Base-by-base conservation (phyloP, 2,329 filamentous ascomycete genomes). In the Rosellinia necatrix region DNA sequence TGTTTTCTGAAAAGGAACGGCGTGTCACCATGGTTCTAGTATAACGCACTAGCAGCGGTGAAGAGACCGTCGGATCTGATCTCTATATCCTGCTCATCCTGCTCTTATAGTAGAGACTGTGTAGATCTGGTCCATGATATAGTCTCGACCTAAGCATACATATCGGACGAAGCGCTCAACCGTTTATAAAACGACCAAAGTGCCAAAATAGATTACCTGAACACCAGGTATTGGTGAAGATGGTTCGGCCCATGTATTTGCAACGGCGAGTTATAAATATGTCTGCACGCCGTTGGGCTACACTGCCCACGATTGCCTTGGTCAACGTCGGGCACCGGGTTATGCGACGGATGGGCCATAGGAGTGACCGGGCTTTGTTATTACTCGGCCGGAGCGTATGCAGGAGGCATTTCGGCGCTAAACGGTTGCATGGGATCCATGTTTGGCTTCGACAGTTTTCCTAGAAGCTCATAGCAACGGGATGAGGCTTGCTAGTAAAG, bases 41-140 rank as follows among this genome's bases (percentile, higher is more conserved):
- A n/a, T n/a, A n/a, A n/a, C 6, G 29, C 25, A 32, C 15, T 29
- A 9, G 32, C 8, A 41, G 15, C 22, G n/a, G 12, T n/a, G 15
- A 13, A 13, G n/a, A 35, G 5, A 12, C 9, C 34, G 13, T 10
- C 17, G 8, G 24, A 48, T 56, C 29, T 9, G 42, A 40, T 21
- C 12, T 53, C 43, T 17, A 22, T 17, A 44, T 21, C 15, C 10
- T 15, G 5, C 24, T 43, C n/a, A n/a, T 3, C 22, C 4, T 13
- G 13, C 13, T 15, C 34, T 3, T 29, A 19, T 10, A 9, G 15
- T n/a, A 27, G 17, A 25, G 35, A 15, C 25, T 12, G 19, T 29
- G 37, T 15, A 29, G 40, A 54, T 50, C 55, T 32, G 50, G 50
- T 50, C 44, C 47, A 46, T 40, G 10, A 6, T 4, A 27, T 22